These are phyloP conservation scores for Globisporangium barbulae DNA, from an alignment of 352 stramenopile genomes.

Conservation along the genomic window DNA sequence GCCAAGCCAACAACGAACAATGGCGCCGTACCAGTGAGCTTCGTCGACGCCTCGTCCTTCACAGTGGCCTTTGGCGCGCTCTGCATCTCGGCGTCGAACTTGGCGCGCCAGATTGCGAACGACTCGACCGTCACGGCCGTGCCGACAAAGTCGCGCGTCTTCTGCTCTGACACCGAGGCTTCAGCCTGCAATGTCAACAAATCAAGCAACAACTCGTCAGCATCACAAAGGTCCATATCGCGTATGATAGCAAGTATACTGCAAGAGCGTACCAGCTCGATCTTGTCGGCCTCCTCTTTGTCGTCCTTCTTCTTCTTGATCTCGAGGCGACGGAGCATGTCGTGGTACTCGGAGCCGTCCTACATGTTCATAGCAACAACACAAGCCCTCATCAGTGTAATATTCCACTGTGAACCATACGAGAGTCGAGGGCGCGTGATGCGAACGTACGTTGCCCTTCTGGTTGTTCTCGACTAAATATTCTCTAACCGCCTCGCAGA, in stretches of 20 bases:
- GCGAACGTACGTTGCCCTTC: constrained; percentile 65
- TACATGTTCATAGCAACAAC: constrained; percentile 19
- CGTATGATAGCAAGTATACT: no score
- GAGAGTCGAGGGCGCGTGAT: not conserved
- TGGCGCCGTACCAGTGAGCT: constrained; percentile 60
- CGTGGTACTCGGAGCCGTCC: constrained; percentile 86
- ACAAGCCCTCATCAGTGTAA: constrained; percentile 3
- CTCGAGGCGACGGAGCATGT: constrained; percentile 85
- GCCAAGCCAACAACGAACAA: not conserved
- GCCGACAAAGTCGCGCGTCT: constrained; percentile 23
- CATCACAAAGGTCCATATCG: not conserved
- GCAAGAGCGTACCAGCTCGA: constrained; percentile 28
- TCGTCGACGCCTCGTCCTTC: constrained; percentile 69
- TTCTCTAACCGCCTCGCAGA: constrained; percentile 79
- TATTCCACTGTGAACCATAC: not conserved
- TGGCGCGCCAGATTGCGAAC: constrained; percentile 68
- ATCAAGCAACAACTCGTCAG: not conserved
- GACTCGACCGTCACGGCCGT: constrained; percentile 79
- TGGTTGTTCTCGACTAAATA: constrained; percentile 89
- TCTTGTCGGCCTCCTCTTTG: constrained; percentile 47
- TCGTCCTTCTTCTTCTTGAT: constrained; percentile 80
- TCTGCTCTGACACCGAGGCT: constrained; percentile 10
- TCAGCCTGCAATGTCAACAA: not conserved
- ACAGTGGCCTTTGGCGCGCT: constrained; percentile 35
- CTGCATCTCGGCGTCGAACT: constrained; percentile 71